phyloP scores from a whole-genome alignment of 176 grass and related monocot genomes.

The Juncus inflexus region DNA sequence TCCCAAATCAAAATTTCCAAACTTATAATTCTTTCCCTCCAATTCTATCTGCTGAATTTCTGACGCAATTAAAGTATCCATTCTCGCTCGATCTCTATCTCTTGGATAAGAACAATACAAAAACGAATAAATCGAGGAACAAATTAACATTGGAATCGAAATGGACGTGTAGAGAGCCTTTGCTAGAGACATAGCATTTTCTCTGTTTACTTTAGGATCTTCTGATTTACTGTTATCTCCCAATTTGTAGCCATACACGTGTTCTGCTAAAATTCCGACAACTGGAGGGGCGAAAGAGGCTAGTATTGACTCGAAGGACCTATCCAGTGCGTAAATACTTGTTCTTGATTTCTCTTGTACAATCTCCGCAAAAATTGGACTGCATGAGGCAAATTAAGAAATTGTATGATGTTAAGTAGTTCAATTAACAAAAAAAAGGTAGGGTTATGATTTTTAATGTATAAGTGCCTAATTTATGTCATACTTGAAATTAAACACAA shows the following conservation, averaged over 20 bases:
- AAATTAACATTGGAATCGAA: constrained; percentile 29
- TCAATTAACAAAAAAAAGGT: no score
- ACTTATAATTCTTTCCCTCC: constrained; percentile 1
- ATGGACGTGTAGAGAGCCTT: constrained; percentile 48
- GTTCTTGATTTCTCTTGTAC: constrained; percentile 54
- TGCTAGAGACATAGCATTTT: constrained; percentile 53
- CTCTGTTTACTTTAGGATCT: constrained; percentile 37
- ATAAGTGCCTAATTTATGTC: no score
- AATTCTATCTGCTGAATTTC: constrained; percentile 11
- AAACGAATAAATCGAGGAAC: constrained; percentile 39
- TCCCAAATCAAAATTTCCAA: not conserved
- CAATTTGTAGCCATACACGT: constrained; percentile 42
- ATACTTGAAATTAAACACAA: no score
- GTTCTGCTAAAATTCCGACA: constrained; percentile 45
- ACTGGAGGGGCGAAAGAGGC: constrained; percentile 52
- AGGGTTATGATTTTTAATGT: no score
- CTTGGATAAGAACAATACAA: constrained; percentile 48
- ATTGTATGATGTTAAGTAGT: no score
- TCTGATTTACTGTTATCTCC: constrained; percentile 33
- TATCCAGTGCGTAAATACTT: constrained; percentile 54
- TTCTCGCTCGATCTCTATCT: constrained; percentile 38
- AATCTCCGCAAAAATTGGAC: constrained; percentile 60
- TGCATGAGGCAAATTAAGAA: constrained; percentile 10
- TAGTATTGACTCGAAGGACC: constrained; percentile 46
- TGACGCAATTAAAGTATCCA: not conserved